Conservation (phyloP, 768 basidiomycete species). For the Podaxis mareebaensis region DNA sequence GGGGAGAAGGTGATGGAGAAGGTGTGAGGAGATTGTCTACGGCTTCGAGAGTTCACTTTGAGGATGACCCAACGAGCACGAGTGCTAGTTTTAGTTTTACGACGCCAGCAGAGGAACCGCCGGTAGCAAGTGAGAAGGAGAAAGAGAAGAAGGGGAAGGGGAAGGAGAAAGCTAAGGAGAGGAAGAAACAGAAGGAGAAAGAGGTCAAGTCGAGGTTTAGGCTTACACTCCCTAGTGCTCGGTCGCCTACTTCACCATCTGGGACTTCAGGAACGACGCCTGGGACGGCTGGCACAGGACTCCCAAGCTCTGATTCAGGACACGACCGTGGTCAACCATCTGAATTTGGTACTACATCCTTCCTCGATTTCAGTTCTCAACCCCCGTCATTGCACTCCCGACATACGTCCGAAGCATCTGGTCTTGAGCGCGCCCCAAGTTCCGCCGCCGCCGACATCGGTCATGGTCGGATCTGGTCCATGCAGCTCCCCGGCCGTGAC, state of each 20-base stretch:
- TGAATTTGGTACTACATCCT: slow-evolving; percentile 28
- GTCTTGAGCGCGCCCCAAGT: slow-evolving; percentile 1
- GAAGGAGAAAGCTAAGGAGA: neutral
- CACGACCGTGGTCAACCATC: neutral
- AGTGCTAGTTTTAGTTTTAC: neutral
- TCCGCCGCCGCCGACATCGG: neutral
- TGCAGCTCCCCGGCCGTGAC: slow-evolving; percentile 11
- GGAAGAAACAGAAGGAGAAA: neutral
- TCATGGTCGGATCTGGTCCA: slow-evolving; percentile 5
- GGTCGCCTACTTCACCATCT: slow-evolving; percentile 6
- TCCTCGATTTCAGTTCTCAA: slow-evolving; percentile 39
- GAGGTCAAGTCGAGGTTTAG: slow-evolving; percentile 5
- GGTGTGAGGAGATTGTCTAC: slow-evolving; percentile 2
- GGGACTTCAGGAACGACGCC: neutral
- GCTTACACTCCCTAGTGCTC: slow-evolving; percentile 11
- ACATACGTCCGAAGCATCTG: neutral
- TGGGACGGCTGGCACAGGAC: neutral
- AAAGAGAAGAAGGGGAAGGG: neutral
- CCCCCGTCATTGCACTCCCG: slow-evolving; percentile 19
- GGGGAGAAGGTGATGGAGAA: neutral
- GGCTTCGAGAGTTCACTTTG: slow-evolving; percentile 14
- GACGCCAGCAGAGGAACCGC: neutral
- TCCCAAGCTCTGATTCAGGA: neutral
- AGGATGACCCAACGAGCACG: slow-evolving; percentile 2
- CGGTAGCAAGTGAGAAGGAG: neutral